These are phyloP conservation scores for Suillus plorans DNA, from an alignment of 768 basidiomycete species.

Conservation along the genomic window DNA sequence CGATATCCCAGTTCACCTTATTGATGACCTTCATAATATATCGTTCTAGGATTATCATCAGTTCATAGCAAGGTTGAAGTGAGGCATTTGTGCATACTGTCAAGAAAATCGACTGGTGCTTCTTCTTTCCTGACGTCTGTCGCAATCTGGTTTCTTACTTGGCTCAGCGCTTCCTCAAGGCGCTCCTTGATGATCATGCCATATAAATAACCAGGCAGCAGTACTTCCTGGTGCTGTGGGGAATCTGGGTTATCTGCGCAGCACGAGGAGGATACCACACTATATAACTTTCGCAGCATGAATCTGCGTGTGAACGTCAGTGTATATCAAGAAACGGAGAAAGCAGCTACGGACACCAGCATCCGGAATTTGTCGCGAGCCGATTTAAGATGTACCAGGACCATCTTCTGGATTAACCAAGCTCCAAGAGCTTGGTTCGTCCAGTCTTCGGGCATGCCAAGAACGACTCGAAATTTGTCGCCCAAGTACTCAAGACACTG, in stretches of 20 bases:
- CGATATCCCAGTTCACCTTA: conserved; percentile 89
- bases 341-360: conserved; percentile 67
- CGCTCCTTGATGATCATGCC: conserved; percentile 98
- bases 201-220: conserved; percentile 90
- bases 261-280: conserved; percentile 85
- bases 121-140: conserved; percentile 77
- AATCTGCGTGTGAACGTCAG: conserved; percentile 56
- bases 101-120: conserved; percentile 79
- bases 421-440: conserved; percentile 76
- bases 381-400: conserved; percentile 85
- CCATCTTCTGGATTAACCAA: conserved; percentile 80
- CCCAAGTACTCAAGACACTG: conserved; percentile 95
- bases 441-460: conserved; percentile 93
- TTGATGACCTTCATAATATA: conserved; percentile 77
- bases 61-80: conserved; percentile 4
- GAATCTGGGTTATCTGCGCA: conserved; percentile 98
- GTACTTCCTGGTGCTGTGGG: conserved; percentile 96
- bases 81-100: conserved; percentile 54
- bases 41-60: conserved; percentile 48
- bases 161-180: conserved; percentile 83
- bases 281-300: conserved; percentile 95
- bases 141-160: conserved; percentile 65
- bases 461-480: conserved; percentile 92
- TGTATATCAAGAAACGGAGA: neutral
- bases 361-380: conserved; percentile 93